Evolutionary conservation across 257 asterid species (phyloP).

Genomic region (Solanum sparsipilum): DNA sequence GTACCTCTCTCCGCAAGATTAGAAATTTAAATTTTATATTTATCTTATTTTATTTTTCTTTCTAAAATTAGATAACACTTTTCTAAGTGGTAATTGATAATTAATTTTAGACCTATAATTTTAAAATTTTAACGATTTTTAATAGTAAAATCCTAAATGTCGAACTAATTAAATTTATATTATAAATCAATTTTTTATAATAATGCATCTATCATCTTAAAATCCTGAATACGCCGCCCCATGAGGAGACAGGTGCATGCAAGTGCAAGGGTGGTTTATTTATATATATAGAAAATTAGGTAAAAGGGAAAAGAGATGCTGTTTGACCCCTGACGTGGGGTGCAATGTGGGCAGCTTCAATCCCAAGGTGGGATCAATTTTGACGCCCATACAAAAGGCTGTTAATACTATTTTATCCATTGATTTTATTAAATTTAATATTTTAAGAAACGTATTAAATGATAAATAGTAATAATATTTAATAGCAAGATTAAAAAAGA

Average conservation of each 20-base stretch:
- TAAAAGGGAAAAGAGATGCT: conserved; percentile 27
- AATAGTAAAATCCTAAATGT: no score
- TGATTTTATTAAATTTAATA: no score
- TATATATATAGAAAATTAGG: background rate
- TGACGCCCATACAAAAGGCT: conserved; percentile 8
- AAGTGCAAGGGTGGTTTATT: conserved; percentile 1
- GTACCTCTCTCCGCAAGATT: no score
- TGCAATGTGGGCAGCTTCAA: conserved; percentile 16
- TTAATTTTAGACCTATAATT: no score
- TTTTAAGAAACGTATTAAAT: accelerated
- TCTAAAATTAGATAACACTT: no score
- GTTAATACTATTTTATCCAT: background rate
- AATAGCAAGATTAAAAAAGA: no score
- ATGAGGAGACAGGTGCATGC: background rate
- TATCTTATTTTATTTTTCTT: no score
- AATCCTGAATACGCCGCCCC: accelerated
- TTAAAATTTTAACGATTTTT: no score
- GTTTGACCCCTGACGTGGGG: conserved; percentile 36
- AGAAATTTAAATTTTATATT: no score
- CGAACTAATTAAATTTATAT: no score
- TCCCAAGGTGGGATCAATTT: conserved; percentile 39
- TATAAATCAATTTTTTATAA: accelerated
- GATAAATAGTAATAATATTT: no score
- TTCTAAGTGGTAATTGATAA: no score
- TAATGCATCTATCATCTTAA: accelerated